Evolutionary conservation across 2,329 filamentous ascomycete species (phyloP).

Genomic region (Fusarium xyrophilum): DNA sequence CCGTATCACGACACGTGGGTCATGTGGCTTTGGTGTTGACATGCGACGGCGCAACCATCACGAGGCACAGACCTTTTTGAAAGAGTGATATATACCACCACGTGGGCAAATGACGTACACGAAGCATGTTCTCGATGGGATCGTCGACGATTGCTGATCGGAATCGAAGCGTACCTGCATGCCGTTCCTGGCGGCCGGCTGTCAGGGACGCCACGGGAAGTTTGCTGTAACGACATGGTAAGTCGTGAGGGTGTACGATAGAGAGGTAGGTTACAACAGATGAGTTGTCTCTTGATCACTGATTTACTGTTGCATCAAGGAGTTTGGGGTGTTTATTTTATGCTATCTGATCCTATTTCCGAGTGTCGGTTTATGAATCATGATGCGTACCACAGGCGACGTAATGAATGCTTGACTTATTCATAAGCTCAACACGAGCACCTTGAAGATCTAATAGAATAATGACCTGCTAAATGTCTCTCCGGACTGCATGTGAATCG

Average conservation of each 20-base stretch:
- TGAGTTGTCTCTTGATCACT: background rate
- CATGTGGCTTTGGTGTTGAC: slow-evolving; percentile 40
- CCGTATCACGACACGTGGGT: slow-evolving; percentile 40
- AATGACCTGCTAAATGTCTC: background rate
- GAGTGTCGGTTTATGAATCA: background rate
- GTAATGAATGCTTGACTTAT: background rate
- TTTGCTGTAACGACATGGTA: slow-evolving; percentile 17
- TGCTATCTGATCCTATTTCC: background rate
- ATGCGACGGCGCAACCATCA: slow-evolving; percentile 34
- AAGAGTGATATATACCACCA: slow-evolving; percentile 21
- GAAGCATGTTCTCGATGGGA: slow-evolving; percentile 7
- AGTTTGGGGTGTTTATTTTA: background rate
- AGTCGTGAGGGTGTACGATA: background rate
- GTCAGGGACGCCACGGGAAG: slow-evolving; percentile 24
- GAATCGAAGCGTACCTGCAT: slow-evolving; percentile 29
- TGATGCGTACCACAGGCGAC: background rate
- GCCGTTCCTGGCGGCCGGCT: slow-evolving; percentile 27
- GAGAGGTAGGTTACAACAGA: background rate
- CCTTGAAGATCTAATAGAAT: background rate
- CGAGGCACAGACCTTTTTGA: slow-evolving; percentile 14
- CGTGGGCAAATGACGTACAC: slow-evolving; percentile 34
- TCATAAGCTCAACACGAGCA: background rate
- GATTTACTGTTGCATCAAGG: background rate
- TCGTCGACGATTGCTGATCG: slow-evolving; percentile 14
- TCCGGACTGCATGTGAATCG: background rate